Conservation (phyloP, 768 basidiomycete species). For the Macrocybe gigantea region DNA sequence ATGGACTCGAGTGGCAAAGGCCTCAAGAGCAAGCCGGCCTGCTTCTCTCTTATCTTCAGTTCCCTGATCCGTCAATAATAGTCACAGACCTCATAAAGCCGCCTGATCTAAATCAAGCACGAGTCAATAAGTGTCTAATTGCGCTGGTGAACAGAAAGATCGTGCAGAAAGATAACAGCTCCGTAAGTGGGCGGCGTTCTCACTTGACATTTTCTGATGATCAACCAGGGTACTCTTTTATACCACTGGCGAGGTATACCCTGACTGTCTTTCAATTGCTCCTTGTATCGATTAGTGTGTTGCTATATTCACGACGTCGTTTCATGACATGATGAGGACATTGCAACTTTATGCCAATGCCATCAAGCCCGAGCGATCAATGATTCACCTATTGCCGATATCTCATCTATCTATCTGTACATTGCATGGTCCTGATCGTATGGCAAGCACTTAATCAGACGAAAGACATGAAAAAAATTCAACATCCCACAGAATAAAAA, state of each 20-base stretch:
- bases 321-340: not conserved
- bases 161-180: constrained; percentile 67
- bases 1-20: constrained; percentile 58
- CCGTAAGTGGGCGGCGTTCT: constrained; percentile 30
- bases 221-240: constrained; percentile 53
- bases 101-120: constrained; percentile 82
- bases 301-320: not conserved
- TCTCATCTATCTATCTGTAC: too few relatives aligned
- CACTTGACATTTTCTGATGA: not conserved
- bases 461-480: too few relatives aligned
- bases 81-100: constrained; percentile 73
- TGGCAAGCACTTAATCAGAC: too few relatives aligned
- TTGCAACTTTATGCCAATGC: not conserved
- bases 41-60: not conserved
- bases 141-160: constrained; percentile 85
- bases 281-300: not conserved
- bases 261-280: constrained; percentile 10
- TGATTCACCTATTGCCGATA: too few relatives aligned
- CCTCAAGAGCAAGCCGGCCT: constrained; percentile 47
- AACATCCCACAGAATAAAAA: too few relatives aligned
- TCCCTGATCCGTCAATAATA: constrained; percentile 19
- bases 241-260: constrained; percentile 66
- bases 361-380: too few relatives aligned
- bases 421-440: too few relatives aligned
- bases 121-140: constrained; percentile 91